Percentiles rank a stretch among this genome's conserved stretches.
Conservation (phyloP, 75 land plant species). For the Gnetum montanum region DNA sequence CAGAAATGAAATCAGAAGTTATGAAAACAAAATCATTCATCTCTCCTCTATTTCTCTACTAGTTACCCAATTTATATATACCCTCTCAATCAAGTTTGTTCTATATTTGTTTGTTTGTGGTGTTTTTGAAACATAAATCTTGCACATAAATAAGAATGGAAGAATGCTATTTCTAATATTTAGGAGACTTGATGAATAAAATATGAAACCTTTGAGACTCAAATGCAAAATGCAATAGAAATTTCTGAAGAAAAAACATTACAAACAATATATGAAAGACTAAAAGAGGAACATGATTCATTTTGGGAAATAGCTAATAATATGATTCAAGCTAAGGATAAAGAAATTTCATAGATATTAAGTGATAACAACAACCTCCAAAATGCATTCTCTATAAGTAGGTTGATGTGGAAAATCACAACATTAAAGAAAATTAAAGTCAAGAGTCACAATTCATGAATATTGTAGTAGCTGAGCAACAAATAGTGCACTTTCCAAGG, state of each 20-base stretch:
- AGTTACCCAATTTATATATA: too few relatives aligned
- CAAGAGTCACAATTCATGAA: too few relatives aligned
- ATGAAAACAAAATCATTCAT: too few relatives aligned
- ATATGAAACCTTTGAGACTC: constrained; percentile 34
- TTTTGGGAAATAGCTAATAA: constrained; percentile 82
- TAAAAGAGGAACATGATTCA: constrained; percentile 73
- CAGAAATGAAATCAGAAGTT: too few relatives aligned
- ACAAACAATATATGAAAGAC: constrained; percentile 21
- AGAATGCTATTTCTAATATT: constrained; percentile 35
- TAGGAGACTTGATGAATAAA: constrained; percentile 70
- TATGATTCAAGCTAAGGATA: constrained; percentile 80
- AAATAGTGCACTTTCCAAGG: too few relatives aligned
- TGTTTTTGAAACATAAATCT: too few relatives aligned
- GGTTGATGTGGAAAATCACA: too few relatives aligned
- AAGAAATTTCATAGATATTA: constrained; percentile 62
- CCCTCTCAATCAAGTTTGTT: too few relatives aligned
- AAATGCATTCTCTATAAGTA: constrained; percentile 26
- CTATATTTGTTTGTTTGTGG: too few relatives aligned
- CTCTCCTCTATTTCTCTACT: too few relatives aligned
- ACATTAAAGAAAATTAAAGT: too few relatives aligned
- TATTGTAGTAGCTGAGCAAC: too few relatives aligned
- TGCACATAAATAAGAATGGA: constrained; percentile 67
- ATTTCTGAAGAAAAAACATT: constrained; percentile 26
- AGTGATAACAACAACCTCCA: constrained; percentile 61
- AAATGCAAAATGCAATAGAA: constrained; percentile 20